Percentiles rank a stretch among this genome's conserved stretches.
These are phyloP conservation scores for Desmodesmus armatus DNA, from an alignment of 139 green algal species.

Conservation along the genomic window DNA sequence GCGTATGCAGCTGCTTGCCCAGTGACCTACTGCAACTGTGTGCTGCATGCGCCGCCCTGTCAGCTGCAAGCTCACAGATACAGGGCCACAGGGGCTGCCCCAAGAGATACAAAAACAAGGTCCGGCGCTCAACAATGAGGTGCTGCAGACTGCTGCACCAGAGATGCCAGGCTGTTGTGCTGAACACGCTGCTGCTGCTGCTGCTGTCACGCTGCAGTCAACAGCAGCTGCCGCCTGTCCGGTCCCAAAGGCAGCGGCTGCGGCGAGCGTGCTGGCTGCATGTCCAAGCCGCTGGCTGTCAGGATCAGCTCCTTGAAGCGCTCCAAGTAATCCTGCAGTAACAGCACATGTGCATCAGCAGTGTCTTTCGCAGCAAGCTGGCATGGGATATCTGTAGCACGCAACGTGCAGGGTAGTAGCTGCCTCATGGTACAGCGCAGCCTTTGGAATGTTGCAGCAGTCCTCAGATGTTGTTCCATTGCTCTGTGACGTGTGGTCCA, in stretches of 20 bases:
- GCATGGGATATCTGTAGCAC: no score
- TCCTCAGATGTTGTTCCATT: no score
- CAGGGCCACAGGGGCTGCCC: neutral
- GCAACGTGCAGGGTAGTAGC: no score
- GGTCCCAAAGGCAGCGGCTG: neutral
- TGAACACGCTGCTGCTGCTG: neutral
- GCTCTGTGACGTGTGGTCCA: no score
- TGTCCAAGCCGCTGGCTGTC: slow-evolving; percentile 39
- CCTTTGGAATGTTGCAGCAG: no score
- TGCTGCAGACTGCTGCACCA: neutral
- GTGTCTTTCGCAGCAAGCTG: no score
- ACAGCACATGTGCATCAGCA: no score
- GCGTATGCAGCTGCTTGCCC: neutral
- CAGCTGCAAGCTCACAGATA: no score
- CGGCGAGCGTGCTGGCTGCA: slow-evolving; percentile 23
- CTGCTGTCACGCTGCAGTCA: slow-evolving; percentile 31
- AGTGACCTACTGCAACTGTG: neutral
- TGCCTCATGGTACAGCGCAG: no score
- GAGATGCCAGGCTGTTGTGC: neutral
- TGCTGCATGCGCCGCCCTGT: neutral
- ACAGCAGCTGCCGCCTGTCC: slow-evolving; percentile 21
- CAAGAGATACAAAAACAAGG: neutral
- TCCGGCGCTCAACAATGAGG: neutral
- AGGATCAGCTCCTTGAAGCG: slow-evolving; percentile 44
- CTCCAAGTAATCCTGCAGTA: slow-evolving; percentile 44